A percentile compares a stretch with the other conserved stretches of the same genome.
These are phyloP conservation scores for Apiospora arundinis DNA, from an alignment of 2,329 filamentous ascomycete species.

Conservation along the genomic window DNA sequence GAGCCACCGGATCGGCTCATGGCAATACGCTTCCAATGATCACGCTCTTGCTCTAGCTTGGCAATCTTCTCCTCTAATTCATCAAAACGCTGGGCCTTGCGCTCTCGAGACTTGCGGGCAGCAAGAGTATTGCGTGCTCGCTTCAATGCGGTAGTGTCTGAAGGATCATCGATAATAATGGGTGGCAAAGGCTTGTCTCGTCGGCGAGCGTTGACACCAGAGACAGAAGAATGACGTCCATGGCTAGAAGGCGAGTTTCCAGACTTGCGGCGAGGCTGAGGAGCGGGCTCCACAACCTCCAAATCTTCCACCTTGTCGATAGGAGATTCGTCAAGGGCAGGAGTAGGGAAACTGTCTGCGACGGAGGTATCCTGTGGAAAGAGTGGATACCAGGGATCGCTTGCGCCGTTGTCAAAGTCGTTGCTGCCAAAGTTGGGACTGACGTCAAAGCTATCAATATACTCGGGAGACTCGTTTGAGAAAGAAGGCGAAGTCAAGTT, in stretches of 20 bases:
- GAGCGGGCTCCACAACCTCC: slow-evolving; percentile 51
- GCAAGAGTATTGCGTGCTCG: slow-evolving; percentile 92
- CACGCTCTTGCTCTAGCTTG: slow-evolving; percentile 70
- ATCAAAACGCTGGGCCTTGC: slow-evolving; percentile 79
- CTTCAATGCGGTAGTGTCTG: slow-evolving; percentile 83
- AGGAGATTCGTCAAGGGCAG: slow-evolving; percentile 49
- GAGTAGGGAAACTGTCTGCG: slow-evolving; percentile 33
- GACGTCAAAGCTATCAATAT: slow-evolving; percentile 73
- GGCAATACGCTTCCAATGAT: slow-evolving; percentile 68
- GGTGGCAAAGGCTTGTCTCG: slow-evolving; percentile 82
- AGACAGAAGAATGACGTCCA: slow-evolving; percentile 69
- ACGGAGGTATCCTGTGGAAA: slow-evolving; percentile 62
- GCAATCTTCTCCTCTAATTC: slow-evolving; percentile 76
- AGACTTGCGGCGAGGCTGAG: slow-evolving; percentile 55
- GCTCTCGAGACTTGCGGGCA: slow-evolving; percentile 88
- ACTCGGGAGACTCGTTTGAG: slow-evolving; percentile 77
- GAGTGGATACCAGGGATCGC: slow-evolving; percentile 73
- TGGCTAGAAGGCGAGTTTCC: slow-evolving; percentile 48
- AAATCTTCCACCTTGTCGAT: slow-evolving; percentile 54
- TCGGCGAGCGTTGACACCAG: slow-evolving; percentile 75
- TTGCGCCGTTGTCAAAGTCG: slow-evolving; percentile 58
- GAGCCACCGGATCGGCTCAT: slow-evolving; percentile 46
- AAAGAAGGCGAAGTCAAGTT: slow-evolving; percentile 85
- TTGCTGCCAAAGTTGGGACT: slow-evolving; percentile 76
- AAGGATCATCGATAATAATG: slow-evolving; percentile 76